Percentiles rank a stretch among this genome's conserved stretches.
phyloP scores from a whole-genome alignment of 805 yeast species.

The Myxozyma monticola region DNA sequence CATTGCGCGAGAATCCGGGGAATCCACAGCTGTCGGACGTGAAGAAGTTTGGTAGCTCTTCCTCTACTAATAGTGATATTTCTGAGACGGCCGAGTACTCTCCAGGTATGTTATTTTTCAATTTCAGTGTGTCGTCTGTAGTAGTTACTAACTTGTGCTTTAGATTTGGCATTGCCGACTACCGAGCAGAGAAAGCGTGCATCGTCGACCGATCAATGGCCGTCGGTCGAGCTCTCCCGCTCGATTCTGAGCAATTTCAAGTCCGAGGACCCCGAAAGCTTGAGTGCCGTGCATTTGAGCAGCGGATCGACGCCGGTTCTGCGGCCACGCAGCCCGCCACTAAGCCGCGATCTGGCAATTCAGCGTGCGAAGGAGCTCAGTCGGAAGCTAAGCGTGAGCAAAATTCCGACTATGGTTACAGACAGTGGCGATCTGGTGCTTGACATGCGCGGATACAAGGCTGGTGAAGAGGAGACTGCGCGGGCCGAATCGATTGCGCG shows the following conservation, averaged over 20 bases:
- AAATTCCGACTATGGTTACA: constrained; percentile 81
- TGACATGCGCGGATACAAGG: constrained; percentile 95
- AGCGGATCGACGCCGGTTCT: constrained; percentile 24
- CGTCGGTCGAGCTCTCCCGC: constrained; percentile 26
- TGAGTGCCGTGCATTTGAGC: constrained; percentile 19
- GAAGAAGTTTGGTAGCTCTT: too few relatives aligned
- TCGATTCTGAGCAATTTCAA: constrained; percentile 17
- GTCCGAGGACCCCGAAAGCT: constrained; percentile 22
- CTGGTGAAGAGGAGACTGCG: constrained; percentile 73
- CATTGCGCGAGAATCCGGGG: too few relatives aligned
- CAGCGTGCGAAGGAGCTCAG: constrained; percentile 65
- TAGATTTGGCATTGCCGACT: background rate
- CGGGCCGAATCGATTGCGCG: constrained; percentile 74
- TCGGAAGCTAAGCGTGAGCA: constrained; percentile 51
- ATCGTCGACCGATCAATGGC: constrained; percentile 22
- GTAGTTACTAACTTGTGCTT: too few relatives aligned
- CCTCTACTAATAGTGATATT: too few relatives aligned
- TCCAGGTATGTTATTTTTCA: too few relatives aligned
- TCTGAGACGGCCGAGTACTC: too few relatives aligned
- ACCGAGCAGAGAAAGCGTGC: constrained; percentile 13
- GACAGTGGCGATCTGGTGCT: constrained; percentile 85
- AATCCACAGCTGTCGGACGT: too few relatives aligned
- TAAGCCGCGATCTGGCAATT: constrained; percentile 46
- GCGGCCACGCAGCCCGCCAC: constrained; percentile 31
- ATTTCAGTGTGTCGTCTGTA: too few relatives aligned